These are phyloP conservation scores for Leccinum pachyderme DNA, from an alignment of 1,284 basidiomycete genomes.

Conservation along the genomic window DNA sequence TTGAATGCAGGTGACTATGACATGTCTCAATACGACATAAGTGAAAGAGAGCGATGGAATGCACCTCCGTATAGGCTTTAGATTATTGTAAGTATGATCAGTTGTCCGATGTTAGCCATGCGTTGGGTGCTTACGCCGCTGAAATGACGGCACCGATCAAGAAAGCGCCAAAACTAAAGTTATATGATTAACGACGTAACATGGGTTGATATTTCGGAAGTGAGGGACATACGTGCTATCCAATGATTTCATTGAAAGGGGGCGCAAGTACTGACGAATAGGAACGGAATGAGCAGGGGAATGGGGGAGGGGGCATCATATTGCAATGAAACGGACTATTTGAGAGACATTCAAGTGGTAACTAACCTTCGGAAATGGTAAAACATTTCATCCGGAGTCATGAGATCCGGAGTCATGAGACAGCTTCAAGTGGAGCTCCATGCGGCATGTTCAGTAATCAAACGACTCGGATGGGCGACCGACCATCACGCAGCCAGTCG, in stretches of 20 bases:
- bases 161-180: conserved; percentile 47
- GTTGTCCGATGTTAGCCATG: background rate
- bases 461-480: no score
- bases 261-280: background rate
- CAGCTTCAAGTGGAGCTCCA: no score
- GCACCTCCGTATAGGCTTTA: conserved; percentile 53
- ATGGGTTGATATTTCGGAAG: background rate
- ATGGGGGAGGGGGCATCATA: conserved; percentile 2
- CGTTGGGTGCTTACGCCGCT: conserved; percentile 39
- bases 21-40: background rate
- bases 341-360: conserved; percentile 22
- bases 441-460: no score
- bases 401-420: no score
- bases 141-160: conserved; percentile 53
- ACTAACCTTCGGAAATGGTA: conserved; percentile 26
- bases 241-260: conserved; percentile 17
- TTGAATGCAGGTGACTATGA: conserved; percentile 54
- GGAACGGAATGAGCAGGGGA: background rate
- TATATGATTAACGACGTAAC: background rate
- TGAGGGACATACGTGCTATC: conserved; percentile 27
- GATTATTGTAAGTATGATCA: conserved; percentile 2
- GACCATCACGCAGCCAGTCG: no score
- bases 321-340: conserved; percentile 17
- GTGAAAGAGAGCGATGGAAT: conserved; percentile 8
- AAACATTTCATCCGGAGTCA: no score